Conservation (phyloP, 2,329 filamentous ascomycete species). For the Malbranchea zuffiana region DNA sequence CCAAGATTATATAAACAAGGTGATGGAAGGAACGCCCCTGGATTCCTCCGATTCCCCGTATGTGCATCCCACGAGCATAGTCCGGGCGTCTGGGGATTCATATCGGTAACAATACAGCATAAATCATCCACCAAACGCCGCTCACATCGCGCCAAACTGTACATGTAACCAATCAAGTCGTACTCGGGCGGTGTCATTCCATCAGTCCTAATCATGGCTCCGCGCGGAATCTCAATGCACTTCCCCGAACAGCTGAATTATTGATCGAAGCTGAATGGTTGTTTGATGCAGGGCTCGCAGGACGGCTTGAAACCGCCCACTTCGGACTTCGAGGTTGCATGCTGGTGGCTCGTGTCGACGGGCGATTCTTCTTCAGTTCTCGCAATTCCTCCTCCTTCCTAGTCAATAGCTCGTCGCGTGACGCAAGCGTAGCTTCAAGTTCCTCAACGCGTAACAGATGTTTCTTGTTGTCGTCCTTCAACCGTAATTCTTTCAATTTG, state of each 20-base stretch:
- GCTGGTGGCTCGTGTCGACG: constrained; percentile 34
- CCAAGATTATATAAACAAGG: no score
- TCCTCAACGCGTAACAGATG: constrained; percentile 31
- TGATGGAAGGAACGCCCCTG: no score
- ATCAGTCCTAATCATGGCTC: constrained; percentile 6
- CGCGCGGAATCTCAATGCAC: constrained; percentile 26
- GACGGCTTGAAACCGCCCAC: constrained; percentile 28
- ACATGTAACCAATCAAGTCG: neutral
- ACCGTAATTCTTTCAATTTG: constrained; percentile 30
- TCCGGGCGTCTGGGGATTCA: no score
- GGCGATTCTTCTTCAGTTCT: constrained; percentile 35
- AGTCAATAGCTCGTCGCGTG: constrained; percentile 31
- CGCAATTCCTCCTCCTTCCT: constrained; percentile 37
- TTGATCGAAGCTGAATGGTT: constrained; percentile 18
- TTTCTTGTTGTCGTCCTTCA: constrained; percentile 23
- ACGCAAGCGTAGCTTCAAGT: constrained; percentile 27
- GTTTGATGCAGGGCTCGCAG: constrained; percentile 31
- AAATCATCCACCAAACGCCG: no score
- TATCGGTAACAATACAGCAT: no score
- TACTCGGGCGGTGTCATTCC: neutral
- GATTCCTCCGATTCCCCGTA: no score
- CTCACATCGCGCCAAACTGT: neutral
- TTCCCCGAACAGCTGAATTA: constrained; percentile 24
- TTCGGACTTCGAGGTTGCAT: constrained; percentile 35
- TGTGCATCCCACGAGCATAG: no score